Conservation (phyloP, 495 filamentous ascomycete species). For the Hapsidospora chrysogenum region DNA sequence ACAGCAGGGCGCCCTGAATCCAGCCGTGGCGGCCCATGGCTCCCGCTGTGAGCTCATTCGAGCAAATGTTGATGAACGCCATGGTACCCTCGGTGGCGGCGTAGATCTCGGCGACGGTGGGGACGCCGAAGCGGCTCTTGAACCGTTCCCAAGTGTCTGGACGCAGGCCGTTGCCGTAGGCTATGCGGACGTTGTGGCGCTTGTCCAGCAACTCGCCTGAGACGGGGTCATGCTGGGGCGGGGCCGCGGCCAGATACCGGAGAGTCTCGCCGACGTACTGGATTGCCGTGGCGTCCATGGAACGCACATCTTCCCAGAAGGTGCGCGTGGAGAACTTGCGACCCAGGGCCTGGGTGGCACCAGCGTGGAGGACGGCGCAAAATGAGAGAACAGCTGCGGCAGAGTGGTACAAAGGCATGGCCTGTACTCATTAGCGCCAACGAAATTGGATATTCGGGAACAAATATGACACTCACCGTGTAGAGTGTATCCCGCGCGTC, state of each 20-base stretch:
- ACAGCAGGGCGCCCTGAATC: conserved; percentile 38
- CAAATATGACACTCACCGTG: conserved; percentile 37
- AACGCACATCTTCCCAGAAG: conserved; percentile 70
- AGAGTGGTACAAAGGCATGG: conserved; percentile 91
- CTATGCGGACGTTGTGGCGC: conserved; percentile 60
- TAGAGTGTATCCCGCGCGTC: conserved; percentile 51
- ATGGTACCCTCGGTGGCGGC: conserved; percentile 65
- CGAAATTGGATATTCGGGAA: background rate
- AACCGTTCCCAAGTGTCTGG: conserved; percentile 86
- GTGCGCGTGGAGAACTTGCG: conserved; percentile 67
- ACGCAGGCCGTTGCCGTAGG: conserved; percentile 82
- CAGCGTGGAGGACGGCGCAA: conserved; percentile 35
- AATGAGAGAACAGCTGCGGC: conserved; percentile 64
- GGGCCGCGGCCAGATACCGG: conserved; percentile 68
- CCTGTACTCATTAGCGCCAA: conserved; percentile 21
- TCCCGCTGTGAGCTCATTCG: conserved; percentile 60
- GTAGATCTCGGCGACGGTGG: conserved; percentile 78
- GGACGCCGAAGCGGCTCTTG: conserved; percentile 72
- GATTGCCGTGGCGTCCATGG: conserved; percentile 59
- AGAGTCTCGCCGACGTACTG: conserved; percentile 96
- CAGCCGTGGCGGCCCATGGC: conserved; percentile 67
- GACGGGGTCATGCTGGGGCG: conserved; percentile 40
- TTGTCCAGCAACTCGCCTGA: conserved; percentile 63
- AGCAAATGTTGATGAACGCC: conserved; percentile 57
- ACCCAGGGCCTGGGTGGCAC: conserved; percentile 53